These are phyloP conservation scores for Cutaneotrichosporon curvatum DNA, from an alignment of 1,284 basidiomycete species.

Conservation along the genomic window DNA sequence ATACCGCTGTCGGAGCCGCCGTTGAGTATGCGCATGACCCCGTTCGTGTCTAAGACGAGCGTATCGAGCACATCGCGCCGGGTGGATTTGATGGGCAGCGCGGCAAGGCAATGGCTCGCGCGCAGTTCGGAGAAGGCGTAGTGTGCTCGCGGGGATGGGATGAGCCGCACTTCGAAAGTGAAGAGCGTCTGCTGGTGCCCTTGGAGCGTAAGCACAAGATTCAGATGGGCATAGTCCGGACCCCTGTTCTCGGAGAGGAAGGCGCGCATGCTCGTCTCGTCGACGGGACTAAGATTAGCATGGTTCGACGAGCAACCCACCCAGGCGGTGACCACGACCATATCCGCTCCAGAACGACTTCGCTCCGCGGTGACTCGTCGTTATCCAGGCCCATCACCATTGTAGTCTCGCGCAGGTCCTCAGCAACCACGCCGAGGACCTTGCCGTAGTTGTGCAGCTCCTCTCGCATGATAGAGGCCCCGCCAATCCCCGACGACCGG, in stretches of 20 bases:
- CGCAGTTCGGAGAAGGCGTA: slow-evolving; percentile 18
- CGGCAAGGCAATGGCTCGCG: slow-evolving; percentile 50
- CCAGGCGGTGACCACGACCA: slow-evolving; percentile 29
- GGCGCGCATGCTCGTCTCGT: slow-evolving; percentile 45
- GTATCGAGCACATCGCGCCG: slow-evolving; percentile 61
- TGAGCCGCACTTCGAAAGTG: slow-evolving; percentile 50
- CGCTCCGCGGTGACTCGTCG: slow-evolving; percentile 19
- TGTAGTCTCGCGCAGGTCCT: slow-evolving; percentile 45
- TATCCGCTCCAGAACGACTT: slow-evolving; percentile 34
- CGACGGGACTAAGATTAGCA: slow-evolving; percentile 23
- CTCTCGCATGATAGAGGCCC: slow-evolving; percentile 5
- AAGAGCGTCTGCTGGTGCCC: slow-evolving; percentile 50
- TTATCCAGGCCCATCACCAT: slow-evolving; percentile 39
- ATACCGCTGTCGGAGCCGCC: slow-evolving; percentile 57
- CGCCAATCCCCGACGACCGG: not conserved
- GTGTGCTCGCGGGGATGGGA: slow-evolving; percentile 44
- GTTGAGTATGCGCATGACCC: slow-evolving; percentile 54
- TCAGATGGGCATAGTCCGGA: slow-evolving; percentile 22
- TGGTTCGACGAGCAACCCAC: slow-evolving; percentile 17
- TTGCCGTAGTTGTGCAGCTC: slow-evolving; percentile 1
- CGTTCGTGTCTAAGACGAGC: slow-evolving; percentile 55
- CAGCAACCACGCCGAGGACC: slow-evolving; percentile 49
- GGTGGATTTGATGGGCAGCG: slow-evolving; percentile 57
- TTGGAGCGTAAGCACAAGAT: slow-evolving; percentile 49
- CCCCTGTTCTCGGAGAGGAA: slow-evolving; percentile 35